Base-by-base conservation (phyloP, 2,329 filamentous ascomycete species). In the Microdochium bolleyi region DNA sequence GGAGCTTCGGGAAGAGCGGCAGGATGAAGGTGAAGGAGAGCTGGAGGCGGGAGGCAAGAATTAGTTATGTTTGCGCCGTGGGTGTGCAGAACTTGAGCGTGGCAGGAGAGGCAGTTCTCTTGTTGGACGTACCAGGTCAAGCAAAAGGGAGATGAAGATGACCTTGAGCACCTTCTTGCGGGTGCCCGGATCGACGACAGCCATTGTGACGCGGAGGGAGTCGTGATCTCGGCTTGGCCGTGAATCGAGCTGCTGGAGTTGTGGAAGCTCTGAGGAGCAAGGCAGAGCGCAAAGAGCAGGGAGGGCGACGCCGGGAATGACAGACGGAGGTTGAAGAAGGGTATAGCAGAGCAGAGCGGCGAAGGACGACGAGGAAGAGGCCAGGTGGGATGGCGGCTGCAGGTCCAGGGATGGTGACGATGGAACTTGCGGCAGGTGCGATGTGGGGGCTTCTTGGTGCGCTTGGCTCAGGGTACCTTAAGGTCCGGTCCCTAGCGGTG, bases 21-120 rank as follows among this genome's bases (percentile, higher is more conserved):
- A 99, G 85, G 66, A 97, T 97, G 67, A 99, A 96, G 27, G 94
- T 99, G 70, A 99, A 99, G 53, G 92, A 96, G 64, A 97, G 89
- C 92, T 96, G 57, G 30, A 21, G 9, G 34, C 21, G 49, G 53
- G 27, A 48, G 48, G 52, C 54, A 48, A 60, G 52, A 52, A 54
- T n/a, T 49, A 51, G 41, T 30, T 50, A 30, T n/a, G n/a, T n/a
- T n/a, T n/a, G n/a, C n/a, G n/a, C n/a, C n/a, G 25, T 49, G 51
- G 50, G 34, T 13, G 27, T 54, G 48, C 21, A 44, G 30, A n/a
- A 24, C 37, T 16, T 49, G n/a, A 54, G 52, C 34, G 51, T 22
- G 52, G 44, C 53, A 19, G 24, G 49, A 24, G 25, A 24, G 50
- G 14, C 21, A n/a, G 16, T 16, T 38, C 53, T 48, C 27, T 37